Base-by-base conservation (phyloP, 768 basidiomycete genomes). In the Butyriboletus loyo region DNA sequence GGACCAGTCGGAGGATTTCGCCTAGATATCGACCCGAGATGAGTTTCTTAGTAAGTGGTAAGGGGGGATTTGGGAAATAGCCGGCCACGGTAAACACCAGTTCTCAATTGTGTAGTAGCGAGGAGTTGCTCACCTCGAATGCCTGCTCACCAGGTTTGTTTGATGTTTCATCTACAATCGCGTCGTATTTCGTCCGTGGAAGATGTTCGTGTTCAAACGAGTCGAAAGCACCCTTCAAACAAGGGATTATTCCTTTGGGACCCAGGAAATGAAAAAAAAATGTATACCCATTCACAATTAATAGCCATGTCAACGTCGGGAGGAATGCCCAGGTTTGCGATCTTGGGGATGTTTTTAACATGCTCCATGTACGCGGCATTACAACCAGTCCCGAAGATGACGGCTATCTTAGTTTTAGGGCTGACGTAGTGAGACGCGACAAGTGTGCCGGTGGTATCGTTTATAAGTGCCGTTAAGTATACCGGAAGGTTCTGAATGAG, bases 321-420 rank as follows among this genome's bases (percentile, higher is more conserved):
- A 34, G 85, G 82, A 57, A 95, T 77, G 1, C 85, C 86, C n/a
- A 94, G 71, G 47, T 83, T 58, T 43, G 80, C 77, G 56, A 98
- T 83, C 77, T 99, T 99, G 36, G 88, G 82, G 44, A 98, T 94
- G 61, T 87, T 83, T 37, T 76, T 79, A 15, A 92, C 82, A 52
- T 85, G 83, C 67, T 99, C 96, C 92, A 97, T 95, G 66, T 98
- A 98, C 7, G 96, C 96, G 0, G 96, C 96, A 67, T 98, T 98
- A 68, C 95, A 98, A 0, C 97, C 97, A 7, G 97, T 99, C 35
- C 97, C 97, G 63, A 98, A 96, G 63, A 99, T 98, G 64, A 89
- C 87, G 1, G 92, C 97, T 61, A 98, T 95, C 67, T 89, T 90
- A 35, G 96, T 95, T 61, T 66, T 75, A 0, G 92, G 88, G 66